These are phyloP conservation scores for Komagataea norvegica DNA, from an alignment of 1,139 yeast species.

Conservation along the genomic window DNA sequence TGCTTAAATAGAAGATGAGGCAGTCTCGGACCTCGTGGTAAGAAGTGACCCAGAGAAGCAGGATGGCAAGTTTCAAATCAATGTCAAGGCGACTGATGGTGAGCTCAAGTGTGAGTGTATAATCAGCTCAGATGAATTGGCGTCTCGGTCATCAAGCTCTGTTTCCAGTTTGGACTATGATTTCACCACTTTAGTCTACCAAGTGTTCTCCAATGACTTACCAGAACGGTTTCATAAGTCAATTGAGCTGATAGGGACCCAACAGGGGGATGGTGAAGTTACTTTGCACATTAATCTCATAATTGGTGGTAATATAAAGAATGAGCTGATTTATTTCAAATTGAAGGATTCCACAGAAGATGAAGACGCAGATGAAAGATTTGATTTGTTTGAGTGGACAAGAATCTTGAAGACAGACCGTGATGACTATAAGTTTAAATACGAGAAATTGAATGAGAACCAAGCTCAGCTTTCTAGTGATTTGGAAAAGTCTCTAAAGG, in stretches of 20 bases:
- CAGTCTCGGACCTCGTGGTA: conserved; percentile 4
- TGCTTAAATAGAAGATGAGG: conserved; percentile 1
- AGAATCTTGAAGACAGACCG: conserved; percentile 10
- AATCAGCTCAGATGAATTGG: conserved; percentile 4
- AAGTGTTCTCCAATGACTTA: conserved; percentile 13
- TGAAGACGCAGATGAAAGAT: conserved; percentile 10
- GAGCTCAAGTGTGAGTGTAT: conserved; percentile 3
- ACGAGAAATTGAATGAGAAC: background rate
- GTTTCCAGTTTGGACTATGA: conserved; percentile 13
- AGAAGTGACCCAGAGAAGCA: background rate
- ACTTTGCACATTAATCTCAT: conserved; percentile 2
- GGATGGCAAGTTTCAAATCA: conserved; percentile 8
- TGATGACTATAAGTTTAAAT: conserved; percentile 1
- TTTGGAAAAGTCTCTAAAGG: conserved; percentile 17
- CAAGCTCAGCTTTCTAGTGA: conserved; percentile 9
- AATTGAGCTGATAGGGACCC: conserved; percentile 6
- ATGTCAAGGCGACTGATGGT: conserved; percentile 17
- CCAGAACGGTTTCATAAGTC: conserved; percentile 3
- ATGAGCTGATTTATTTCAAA: conserved; percentile 13
- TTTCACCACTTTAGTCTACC: conserved; percentile 15
- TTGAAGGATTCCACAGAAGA: conserved; percentile 8
- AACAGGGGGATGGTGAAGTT: conserved; percentile 1
- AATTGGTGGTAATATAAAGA: conserved; percentile 13
- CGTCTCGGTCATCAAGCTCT: conserved; percentile 3
- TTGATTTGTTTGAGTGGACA: conserved; percentile 22